A percentile compares a stretch with the other conserved stretches of the same genome.
Conservation (phyloP, 306 rosid genomes). For the Quercus agrifolia region DNA sequence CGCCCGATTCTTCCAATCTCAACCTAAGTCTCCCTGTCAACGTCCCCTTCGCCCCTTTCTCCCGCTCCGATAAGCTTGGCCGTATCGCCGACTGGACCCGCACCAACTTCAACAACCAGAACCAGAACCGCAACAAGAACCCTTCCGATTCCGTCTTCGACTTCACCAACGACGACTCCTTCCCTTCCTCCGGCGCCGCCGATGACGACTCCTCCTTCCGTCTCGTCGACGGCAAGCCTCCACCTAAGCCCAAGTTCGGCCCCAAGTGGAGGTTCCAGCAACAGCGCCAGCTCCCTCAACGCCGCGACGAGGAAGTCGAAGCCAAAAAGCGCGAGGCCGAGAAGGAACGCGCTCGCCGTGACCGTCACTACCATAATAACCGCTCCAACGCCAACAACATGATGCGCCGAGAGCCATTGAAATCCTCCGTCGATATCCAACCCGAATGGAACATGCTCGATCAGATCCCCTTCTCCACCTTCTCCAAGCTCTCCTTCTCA, state of each 20-base stretch:
- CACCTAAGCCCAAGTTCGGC: constrained; percentile 80
- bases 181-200: constrained; percentile 50
- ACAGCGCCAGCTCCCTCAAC: constrained; percentile 79
- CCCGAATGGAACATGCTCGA: constrained; percentile 98
- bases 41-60: constrained; percentile 86
- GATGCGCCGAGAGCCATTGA: constrained; percentile 73
- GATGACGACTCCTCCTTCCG: constrained; percentile 72
- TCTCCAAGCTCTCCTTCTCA: constrained; percentile 82
- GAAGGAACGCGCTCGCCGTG: constrained; percentile 91
- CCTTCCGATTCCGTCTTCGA: constrained; percentile 80
- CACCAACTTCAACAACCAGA: constrained; percentile 46
- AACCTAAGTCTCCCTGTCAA: constrained; percentile 55
- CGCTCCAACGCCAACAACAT: constrained; percentile 65
- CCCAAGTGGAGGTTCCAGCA: constrained; percentile 89
- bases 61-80: constrained; percentile 87
- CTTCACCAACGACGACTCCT: constrained; percentile 78
- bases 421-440: constrained; percentile 88
- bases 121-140: constrained; percentile 52
- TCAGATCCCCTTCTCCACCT: constrained; percentile 85
- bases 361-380: constrained; percentile 70
- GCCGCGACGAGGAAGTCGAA: constrained; percentile 94
- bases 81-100: constrained; percentile 94
- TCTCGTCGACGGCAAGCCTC: constrained; percentile 84
- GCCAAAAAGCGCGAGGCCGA: constrained; percentile 79
- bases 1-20: constrained; percentile 43